Evolutionary conservation across 345 rosid species (phyloP), one percentile per base, ranked within the genome.

Genomic region (Alliaria petiolata): DNA sequence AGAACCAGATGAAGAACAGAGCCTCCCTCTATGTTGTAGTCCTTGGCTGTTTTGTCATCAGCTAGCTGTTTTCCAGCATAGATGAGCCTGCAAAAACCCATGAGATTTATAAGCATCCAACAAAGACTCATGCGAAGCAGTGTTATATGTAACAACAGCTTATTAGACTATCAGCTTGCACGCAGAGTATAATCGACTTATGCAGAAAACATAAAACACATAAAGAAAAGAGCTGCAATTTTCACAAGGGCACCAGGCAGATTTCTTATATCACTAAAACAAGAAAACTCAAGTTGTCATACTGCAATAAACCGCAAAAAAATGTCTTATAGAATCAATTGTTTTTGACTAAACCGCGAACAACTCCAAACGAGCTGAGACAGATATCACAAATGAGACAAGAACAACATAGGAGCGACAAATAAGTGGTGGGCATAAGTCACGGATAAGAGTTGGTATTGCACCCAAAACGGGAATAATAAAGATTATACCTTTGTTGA

Each of bases 1-100:
- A 93, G 95, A 77, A 93, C 98, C 61, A 93, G 87, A 83, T 93
- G 97, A 49, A 93, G 99, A 70, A 93, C 99, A 19, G 98, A 91
- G 12, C 97, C 99, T 46, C 99, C 97, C 68, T 91, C 97, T 3
- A 93, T 88, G 65, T 83, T 85, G 83, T 89, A 93, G 70, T 91
- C 96, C 3, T 81, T 78, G 6, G 97, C 97, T 1, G 97, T 91
- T 65, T 86, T 93, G 78, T 93, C 99, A 78, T 93, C 99, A 5
- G 82, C 97, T 17, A 93, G 84, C 86, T 93, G 96, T 83, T 89
- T 93, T 2, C 98, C 97, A 0, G 93, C 97, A 57, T 91, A 93
- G 62, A 91, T 93, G 9, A 93, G 91, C 85, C 90, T 87, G 80
- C 72, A 52, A 72, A 36, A 17, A 44, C 25, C 57, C 42, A 44